Evolutionary conservation across 768 basidiomycete genomes (phyloP), one percentile per base, ranked within the genome.

Genomic region (Coprinellus micaceus): DNA sequence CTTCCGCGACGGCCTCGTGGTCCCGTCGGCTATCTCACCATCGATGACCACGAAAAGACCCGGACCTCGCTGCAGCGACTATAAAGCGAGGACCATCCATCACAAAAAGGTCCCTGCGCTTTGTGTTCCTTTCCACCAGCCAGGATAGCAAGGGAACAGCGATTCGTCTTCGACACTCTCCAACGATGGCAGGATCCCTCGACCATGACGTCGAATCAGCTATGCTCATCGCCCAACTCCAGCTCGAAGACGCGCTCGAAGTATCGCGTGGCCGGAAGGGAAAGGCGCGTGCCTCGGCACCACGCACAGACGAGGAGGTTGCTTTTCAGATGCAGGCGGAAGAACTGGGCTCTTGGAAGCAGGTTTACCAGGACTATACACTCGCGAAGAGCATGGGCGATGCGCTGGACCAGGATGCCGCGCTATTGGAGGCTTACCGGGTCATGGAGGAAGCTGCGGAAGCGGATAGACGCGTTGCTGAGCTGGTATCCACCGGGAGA

Each of bases 261-360:
- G 45, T 62, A 5, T 29, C 51, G 6, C 25, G 40, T 1, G 37
- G 60, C 0, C 60, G 67, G 12, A 81, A 81, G 56, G 77, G 77
- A 24, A 77, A 79, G 58, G 61, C 63, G 2, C 68, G 70, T 22
- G 65, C 64, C 1, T 69, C 63, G 41, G 57, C 61, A 0, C 63
- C 69, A 2, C 64, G 65, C 5, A 66, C 71, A 0, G 82, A 85
- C 60, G 74, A 76, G 37, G 77, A 80, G 37, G 52, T 74, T 7
- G 83, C 83, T 0, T 65, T 80, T 7, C 67, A 70, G 36, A 40
- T 78, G 0, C 79, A 80, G 52, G 67, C 67, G 2, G 69, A 77
- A 26, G 69, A 73, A 15, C 52, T 78, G 4, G 56, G 21, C 3
- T 24, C 33, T 3, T 51, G 37, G 48, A 57, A 57, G 29, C 55